These are phyloP conservation scores for Termitomyces sp. DNA, from an alignment of 1,284 basidiomycete genomes.

Conservation along the genomic window DNA sequence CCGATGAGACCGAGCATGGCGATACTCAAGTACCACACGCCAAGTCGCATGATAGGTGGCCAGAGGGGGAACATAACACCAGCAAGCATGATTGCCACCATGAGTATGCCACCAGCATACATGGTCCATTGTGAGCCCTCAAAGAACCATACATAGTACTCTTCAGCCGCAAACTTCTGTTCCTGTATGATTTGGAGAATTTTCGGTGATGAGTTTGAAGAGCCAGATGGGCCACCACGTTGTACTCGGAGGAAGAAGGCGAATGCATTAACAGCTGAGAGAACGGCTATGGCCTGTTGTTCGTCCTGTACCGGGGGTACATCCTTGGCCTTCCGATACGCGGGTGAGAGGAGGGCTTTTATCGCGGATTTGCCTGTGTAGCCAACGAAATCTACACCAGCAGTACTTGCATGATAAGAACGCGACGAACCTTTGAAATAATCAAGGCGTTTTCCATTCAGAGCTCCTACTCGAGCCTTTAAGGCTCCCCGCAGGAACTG, in stretches of 20 bases:
- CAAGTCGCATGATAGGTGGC: conserved; percentile 90
- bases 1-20: conserved; percentile 86
- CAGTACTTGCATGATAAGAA: neutral
- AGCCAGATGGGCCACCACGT: conserved; percentile 67
- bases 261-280: conserved; percentile 74
- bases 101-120: conserved; percentile 86
- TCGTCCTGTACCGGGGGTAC: conserved; percentile 77
- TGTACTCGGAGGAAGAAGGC: conserved; percentile 90
- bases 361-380: conserved; percentile 82
- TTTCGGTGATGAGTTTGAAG: conserved; percentile 71
- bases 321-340: conserved; percentile 85
- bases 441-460: conserved; percentile 93
- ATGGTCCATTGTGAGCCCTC: conserved; percentile 92
- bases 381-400: neutral
- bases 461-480: conserved; percentile 84
- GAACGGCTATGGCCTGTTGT: conserved; percentile 67
- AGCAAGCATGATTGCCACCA: conserved; percentile 93
- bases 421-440: conserved; percentile 88
- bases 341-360: conserved; percentile 87
- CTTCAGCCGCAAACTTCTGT: conserved; percentile 75
- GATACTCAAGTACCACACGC: conserved; percentile 94
- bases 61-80: conserved; percentile 99
- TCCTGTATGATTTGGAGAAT: conserved; percentile 75
- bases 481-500: conserved; percentile 85
- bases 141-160: conserved; percentile 96